These are phyloP conservation scores for Leishmania major DNA, from an alignment of 208 protist genomes.

Conservation along the genomic window DNA sequence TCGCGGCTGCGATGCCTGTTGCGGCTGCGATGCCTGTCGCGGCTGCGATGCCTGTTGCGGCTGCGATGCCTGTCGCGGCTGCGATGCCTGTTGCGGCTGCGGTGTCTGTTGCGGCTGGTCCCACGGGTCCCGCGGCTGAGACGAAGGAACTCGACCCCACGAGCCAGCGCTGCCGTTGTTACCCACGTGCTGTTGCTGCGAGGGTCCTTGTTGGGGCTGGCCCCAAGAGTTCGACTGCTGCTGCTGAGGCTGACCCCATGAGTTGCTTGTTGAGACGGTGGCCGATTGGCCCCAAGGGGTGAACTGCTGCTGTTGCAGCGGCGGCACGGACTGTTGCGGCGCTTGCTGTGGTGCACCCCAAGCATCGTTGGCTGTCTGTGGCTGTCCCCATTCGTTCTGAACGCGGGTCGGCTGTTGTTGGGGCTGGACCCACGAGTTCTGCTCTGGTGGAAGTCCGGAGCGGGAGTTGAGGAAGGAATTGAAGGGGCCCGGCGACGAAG, in stretches of 20 bases:
- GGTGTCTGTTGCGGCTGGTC: neutral
- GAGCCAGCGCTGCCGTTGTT: neutral
- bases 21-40: too few species aligned
- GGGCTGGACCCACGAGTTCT: slow-evolving; percentile 10
- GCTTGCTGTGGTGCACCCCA: slow-evolving; percentile 18
- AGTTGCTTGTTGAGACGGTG: slow-evolving; percentile 13
- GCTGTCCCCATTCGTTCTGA: slow-evolving; percentile 36
- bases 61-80: slow-evolving; percentile 1
- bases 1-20: too few species aligned
- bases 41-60: too few species aligned
- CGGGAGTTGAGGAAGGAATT: slow-evolving; percentile 51
- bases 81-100: neutral
- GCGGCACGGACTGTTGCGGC: slow-evolving; percentile 3
- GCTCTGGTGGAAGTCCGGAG: slow-evolving; percentile 8
- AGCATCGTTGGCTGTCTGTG: slow-evolving; percentile 15
- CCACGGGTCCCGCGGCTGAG: slow-evolving; percentile 6
- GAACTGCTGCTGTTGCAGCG: neutral
- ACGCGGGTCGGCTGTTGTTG: slow-evolving; percentile 10
- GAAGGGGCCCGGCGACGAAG: slow-evolving; percentile 51
- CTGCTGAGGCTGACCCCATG: slow-evolving; percentile 29
- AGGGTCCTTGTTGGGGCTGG: slow-evolving; percentile 8
- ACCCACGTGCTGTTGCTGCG: slow-evolving; percentile 6
- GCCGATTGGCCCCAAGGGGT: slow-evolving; percentile 20
- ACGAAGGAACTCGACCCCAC: neutral
- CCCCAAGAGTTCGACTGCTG: slow-evolving; percentile 11